A percentile compares a stretch with the other conserved stretches of the same genome.
phyloP scores from a whole-genome alignment of 2,329 filamentous ascomycete species.

The Pyricularia sp. region DNA sequence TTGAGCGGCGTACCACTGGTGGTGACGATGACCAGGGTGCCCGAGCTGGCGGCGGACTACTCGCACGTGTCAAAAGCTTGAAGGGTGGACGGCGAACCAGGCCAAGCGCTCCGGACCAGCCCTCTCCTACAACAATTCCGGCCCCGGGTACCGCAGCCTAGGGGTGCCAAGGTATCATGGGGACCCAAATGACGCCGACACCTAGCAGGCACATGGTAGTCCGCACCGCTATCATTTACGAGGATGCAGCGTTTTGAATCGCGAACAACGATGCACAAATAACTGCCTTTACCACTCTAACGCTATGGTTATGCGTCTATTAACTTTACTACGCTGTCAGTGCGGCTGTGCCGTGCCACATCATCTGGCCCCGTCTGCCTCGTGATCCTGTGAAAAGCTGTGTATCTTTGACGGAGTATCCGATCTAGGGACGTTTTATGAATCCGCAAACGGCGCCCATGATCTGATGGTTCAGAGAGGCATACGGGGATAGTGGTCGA shows the following conservation, averaged over 20 bases:
- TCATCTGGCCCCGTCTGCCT: background rate
- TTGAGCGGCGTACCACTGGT: conserved; percentile 56
- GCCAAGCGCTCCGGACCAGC: conserved; percentile 20
- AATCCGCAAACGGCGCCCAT: background rate
- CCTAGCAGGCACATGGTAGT: background rate
- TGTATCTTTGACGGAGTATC: background rate
- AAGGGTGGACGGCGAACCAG: conserved; percentile 56
- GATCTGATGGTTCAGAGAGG: background rate
- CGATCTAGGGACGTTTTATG: background rate
- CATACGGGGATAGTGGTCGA: background rate
- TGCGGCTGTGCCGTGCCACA: background rate
- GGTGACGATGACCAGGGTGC: conserved; percentile 26
- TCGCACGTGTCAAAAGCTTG: conserved; percentile 74
- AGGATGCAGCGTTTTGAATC: background rate
- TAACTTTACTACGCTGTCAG: background rate
- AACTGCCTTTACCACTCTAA: background rate
- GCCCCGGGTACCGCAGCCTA: conserved; percentile 12
- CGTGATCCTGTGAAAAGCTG: background rate
- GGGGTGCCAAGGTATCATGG: conserved; percentile 8
- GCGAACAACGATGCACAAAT: background rate
- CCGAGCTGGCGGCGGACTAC: conserved; percentile 54
- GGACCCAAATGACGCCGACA: background rate
- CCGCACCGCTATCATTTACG: background rate
- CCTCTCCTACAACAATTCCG: conserved; percentile 13
- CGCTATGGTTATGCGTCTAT: background rate